Percentiles rank a stretch among this genome's conserved stretches.
Evolutionary conservation across 2,329 filamentous ascomycete species (phyloP).

Genomic region (Colletotrichum sidae): DNA sequence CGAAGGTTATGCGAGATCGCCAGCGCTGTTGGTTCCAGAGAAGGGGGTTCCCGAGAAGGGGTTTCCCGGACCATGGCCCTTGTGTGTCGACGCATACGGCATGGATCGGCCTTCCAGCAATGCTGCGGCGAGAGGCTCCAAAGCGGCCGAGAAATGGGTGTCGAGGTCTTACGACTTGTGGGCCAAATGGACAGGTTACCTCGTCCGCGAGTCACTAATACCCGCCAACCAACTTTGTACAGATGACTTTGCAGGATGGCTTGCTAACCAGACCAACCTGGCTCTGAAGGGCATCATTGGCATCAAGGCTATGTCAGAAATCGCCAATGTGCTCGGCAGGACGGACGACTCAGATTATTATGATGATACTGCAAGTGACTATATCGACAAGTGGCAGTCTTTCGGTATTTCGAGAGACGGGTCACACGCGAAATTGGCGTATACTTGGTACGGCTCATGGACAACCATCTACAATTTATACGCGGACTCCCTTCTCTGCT

Average conservation of each 20-base stretch:
- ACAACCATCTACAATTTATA: conserved; percentile 85
- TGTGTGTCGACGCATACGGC: conserved; percentile 47
- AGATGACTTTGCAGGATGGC: conserved; percentile 82
- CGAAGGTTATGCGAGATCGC: conserved; percentile 43
- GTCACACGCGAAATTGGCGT: conserved; percentile 80
- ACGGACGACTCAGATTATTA: conserved; percentile 70
- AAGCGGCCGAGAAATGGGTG: conserved; percentile 53
- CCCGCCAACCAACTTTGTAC: conserved; percentile 80
- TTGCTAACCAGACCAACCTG: conserved; percentile 80
- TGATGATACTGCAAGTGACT: conserved; percentile 71
- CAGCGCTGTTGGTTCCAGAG: background rate
- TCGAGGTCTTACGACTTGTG: conserved; percentile 73
- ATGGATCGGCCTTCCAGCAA: conserved; percentile 73
- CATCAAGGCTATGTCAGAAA: conserved; percentile 80
- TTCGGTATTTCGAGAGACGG: conserved; percentile 77
- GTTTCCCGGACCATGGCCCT: conserved; percentile 51
- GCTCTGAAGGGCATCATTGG: conserved; percentile 83
- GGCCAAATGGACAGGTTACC: conserved; percentile 81
- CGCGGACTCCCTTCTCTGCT: conserved; percentile 81
- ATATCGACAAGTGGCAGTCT: conserved; percentile 78
- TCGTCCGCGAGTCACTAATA: conserved; percentile 76
- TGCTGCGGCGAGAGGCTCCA: conserved; percentile 55
- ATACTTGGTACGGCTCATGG: conserved; percentile 86
- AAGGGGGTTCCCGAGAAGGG: conserved; percentile 18
- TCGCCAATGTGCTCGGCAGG: conserved; percentile 70